These are phyloP conservation scores for Russula sp. DNA, from an alignment of 768 basidiomycete genomes.

Conservation along the genomic window DNA sequence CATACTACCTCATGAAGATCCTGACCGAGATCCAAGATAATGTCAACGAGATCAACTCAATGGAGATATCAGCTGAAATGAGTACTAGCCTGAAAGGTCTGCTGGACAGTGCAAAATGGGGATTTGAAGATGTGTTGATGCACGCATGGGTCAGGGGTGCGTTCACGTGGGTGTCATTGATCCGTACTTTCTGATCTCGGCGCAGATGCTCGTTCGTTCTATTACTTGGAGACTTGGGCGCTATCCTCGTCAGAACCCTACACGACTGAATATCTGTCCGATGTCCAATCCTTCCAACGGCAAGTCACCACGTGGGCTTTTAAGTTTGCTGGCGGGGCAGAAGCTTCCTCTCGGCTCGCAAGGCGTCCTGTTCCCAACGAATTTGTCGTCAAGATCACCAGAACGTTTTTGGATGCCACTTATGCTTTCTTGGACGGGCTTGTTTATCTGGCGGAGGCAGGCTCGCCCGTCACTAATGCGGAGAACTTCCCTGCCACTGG, in stretches of 20 bases:
- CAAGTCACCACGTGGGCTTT: constrained; percentile 70
- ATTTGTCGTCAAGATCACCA: constrained; percentile 69
- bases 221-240: constrained; percentile 83
- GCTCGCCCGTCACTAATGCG: constrained; percentile 42
- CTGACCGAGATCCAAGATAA: constrained; percentile 83
- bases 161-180: constrained; percentile 23
- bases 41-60: constrained; percentile 67
- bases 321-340: constrained; percentile 75
- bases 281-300: constrained; percentile 76
- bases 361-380: constrained; percentile 57
- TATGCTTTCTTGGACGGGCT: constrained; percentile 86
- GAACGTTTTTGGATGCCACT: constrained; percentile 77
- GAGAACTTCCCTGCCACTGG: constrained; percentile 35
- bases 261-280: constrained; percentile 67
- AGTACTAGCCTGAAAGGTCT: constrained; percentile 62
- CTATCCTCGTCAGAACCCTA: constrained; percentile 54
- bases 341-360: constrained; percentile 45
- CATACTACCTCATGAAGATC: constrained; percentile 73
- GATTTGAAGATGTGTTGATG: constrained; percentile 77
- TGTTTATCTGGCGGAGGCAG: constrained; percentile 70
- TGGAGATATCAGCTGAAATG: constrained; percentile 78
- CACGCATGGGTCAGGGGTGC: constrained; percentile 79
- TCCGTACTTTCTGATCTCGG: not conserved
- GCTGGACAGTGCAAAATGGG: constrained; percentile 80
- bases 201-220: constrained; percentile 76